Evolutionary conservation across 1,139 yeast genomes (phyloP).

Genomic region (Lodderomyces theae): DNA sequence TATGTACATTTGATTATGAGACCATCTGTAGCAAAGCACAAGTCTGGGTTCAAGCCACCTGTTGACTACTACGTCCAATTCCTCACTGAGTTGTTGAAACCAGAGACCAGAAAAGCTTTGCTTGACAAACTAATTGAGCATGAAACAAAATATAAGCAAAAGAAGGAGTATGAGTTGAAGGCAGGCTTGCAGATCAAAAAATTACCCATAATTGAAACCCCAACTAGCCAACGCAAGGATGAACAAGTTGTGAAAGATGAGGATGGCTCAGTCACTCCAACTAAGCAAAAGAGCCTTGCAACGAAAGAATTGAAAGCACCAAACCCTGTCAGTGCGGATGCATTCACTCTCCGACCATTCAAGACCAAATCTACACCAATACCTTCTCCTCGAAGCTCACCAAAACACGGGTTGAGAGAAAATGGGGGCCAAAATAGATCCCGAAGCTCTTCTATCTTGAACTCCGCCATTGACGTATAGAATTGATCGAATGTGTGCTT

Average conservation of each 20-base stretch:
- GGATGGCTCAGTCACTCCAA: neutral
- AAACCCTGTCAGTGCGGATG: conserved; percentile 24
- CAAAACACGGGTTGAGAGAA: conserved; percentile 22
- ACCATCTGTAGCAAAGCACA: conserved; percentile 37
- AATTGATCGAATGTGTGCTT: conserved; percentile 24
- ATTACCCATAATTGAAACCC: conserved; percentile 12
- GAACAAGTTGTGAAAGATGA: neutral
- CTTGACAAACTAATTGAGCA: conserved; percentile 26
- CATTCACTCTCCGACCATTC: conserved; percentile 43
- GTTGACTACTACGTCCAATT: conserved; percentile 25
- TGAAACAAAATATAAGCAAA: conserved; percentile 29
- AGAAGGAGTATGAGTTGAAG: conserved; percentile 32
- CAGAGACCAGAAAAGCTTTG: conserved; percentile 25
- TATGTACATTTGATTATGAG: conserved; percentile 42
- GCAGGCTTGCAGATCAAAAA: conserved; percentile 26
- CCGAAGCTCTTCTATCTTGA: conserved; percentile 24
- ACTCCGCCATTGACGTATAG: conserved; percentile 32
- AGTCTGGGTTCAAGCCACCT: conserved; percentile 45
- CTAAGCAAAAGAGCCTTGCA: conserved; percentile 2
- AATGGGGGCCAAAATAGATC: conserved; percentile 9
- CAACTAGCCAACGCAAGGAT: conserved; percentile 18
- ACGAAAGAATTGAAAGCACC: conserved; percentile 16
- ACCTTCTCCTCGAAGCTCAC: conserved; percentile 42
- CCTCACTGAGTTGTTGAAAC: conserved; percentile 29
- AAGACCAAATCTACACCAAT: conserved; percentile 41